Percentiles rank a stretch among this genome's conserved stretches.
Conservation (phyloP, 352 stramenopile species). For the Globisporangium ultimum region DNA sequence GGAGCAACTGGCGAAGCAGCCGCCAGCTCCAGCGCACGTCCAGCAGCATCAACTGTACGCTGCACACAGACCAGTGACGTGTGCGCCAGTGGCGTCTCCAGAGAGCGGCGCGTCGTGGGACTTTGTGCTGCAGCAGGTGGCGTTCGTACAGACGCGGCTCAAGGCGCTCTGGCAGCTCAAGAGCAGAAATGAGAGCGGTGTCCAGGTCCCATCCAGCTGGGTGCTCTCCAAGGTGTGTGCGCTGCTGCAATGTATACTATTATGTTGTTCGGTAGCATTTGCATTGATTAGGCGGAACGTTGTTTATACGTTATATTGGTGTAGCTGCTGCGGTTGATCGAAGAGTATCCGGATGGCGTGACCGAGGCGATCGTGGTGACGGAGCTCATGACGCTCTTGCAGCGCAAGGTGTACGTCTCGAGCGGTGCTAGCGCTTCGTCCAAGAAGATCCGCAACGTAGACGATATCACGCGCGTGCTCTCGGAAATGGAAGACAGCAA, state of each 20-base stretch:
- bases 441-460: conserved; percentile 22
- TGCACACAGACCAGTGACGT: not conserved
- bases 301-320: no score
- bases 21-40: not conserved
- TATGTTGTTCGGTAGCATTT: not conserved
- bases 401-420: conserved; percentile 23
- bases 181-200: not conserved
- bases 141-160: conserved; percentile 35
- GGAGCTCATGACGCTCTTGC: conserved; percentile 44
- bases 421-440: not conserved
- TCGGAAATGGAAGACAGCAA: conserved; percentile 30
- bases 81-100: not conserved
- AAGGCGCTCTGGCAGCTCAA: conserved; percentile 37
- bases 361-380: conserved; percentile 61
- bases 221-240: conserved; percentile 41
- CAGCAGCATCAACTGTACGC: not conserved
- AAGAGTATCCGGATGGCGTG: conserved; percentile 67
- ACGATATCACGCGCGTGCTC: conserved; percentile 35
- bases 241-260: not conserved
- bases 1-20: conserved; percentile 16
- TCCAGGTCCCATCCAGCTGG: conserved; percentile 49
- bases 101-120: conserved; percentile 14
- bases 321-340: conserved; percentile 46
- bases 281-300: not conserved
- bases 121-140: conserved; percentile 46